Base-by-base conservation (phyloP, 768 basidiomycete genomes). In the Pisolithus orientalis region DNA sequence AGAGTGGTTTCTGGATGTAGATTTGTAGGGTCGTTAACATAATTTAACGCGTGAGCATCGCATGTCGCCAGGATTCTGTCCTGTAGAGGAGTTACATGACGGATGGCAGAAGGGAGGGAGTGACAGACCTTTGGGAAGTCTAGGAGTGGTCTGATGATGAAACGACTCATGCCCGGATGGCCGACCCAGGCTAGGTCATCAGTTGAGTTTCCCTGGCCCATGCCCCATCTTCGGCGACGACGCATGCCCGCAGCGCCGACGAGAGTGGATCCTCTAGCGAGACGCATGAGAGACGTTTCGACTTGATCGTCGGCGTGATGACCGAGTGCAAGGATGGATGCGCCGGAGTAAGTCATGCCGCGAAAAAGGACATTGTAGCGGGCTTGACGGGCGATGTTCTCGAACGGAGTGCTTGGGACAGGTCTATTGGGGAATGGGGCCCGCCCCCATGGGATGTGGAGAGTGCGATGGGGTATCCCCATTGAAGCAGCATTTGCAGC, bases 271-370 rank as follows among this genome's bases (percentile, higher is more conserved):
- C 84, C 82, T 54, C 67, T 75, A 5, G 79, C 74, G 14, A 85
- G 62, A 5, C 90, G 80, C 75, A 90, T 82, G 48, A 93, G 68
- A 29, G 82, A 75, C 0, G 90, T 93, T 64, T 93, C 90, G 9
- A 91, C 77, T 62, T 92, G 88, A 62, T 93, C 90, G 61, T 93
- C 88, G 3, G 77, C 77, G 61, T 93, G 90, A 58, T 93, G 90
- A 0, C 79, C 90, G 46, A 84, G 75, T 1, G 84, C 85, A 50
- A 90, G 62, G 13, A 74, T 62, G 14, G 71, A 57, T 4, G 74
- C 65, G 1, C 72, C 59, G 0, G 65, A 53, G 1, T 56, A 53
- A 5, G 63, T 61, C 78, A 88, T 78, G 0, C 61, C 66, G n/a
- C 69, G 51, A 52, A 80, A 78, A 37, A 88, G 57, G 9, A 74